Percentiles rank a stretch among this genome's conserved stretches.
Evolutionary conservation across 202 grass and related monocot genomes (phyloP).

Genomic region (Bolboschoenoplectus hybrid): DNA sequence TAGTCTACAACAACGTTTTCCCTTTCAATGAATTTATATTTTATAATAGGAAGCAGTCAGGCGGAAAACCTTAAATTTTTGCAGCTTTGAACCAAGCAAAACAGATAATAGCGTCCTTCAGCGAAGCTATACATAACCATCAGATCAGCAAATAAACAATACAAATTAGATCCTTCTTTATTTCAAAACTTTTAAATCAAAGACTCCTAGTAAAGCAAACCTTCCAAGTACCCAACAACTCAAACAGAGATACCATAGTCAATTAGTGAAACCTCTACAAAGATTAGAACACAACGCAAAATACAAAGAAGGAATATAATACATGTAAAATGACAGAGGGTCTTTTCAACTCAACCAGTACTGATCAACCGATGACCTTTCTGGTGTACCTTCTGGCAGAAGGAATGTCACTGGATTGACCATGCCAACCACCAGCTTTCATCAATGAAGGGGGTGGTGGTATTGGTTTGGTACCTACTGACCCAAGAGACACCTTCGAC

Average conservation of each 20-base stretch:
- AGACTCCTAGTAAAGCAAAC: conserved; percentile 2
- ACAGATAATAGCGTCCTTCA: neutral
- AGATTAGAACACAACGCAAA: conserved; percentile 34
- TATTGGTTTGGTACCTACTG: conserved; percentile 50
- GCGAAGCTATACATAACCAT: neutral
- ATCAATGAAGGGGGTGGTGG: conserved; percentile 55
- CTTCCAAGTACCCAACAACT: neutral
- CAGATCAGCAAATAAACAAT: conserved; percentile 18
- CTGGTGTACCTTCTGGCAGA: conserved; percentile 68
- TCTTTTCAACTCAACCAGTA: conserved; percentile 34
- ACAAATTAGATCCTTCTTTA: conserved; percentile 5
- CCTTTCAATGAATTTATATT: neutral
- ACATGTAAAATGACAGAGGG: conserved; percentile 35
- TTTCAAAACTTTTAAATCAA: neutral
- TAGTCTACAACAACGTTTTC: neutral
- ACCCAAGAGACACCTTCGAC: conserved; percentile 58
- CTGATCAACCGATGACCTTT: conserved; percentile 67
- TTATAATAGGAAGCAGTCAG: neutral
- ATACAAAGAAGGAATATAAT: conserved; percentile 35
- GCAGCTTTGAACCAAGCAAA: neutral
- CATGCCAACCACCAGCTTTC: conserved; percentile 71
- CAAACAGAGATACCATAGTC: neutral
- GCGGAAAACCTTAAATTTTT: neutral
- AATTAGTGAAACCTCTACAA: conserved; percentile 21
- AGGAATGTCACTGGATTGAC: conserved; percentile 69